A percentile compares a stretch with the other conserved stretches of the same genome.
phyloP scores from a whole-genome alignment of 2,329 filamentous ascomycete species.

The Aspergillus sp. region DNA sequence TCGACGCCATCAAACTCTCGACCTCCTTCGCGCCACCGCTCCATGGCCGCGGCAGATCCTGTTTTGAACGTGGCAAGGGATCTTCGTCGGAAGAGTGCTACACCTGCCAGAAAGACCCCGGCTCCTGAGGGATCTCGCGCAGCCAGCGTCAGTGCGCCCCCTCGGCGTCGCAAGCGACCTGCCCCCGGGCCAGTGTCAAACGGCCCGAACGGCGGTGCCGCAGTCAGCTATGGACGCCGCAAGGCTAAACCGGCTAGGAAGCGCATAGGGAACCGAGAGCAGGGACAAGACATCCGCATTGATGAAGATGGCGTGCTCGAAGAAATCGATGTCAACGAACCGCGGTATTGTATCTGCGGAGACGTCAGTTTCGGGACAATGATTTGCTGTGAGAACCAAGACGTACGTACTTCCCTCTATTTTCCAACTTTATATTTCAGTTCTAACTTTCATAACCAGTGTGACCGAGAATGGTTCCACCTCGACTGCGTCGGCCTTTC shows the following conservation, averaged over 20 bases:
- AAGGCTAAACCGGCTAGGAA: slow-evolving; percentile 54
- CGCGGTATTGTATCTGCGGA: slow-evolving; percentile 63
- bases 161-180: slow-evolving; percentile 57
- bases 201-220: slow-evolving; percentile 59
- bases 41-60: slow-evolving; percentile 28
- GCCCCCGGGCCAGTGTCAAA: slow-evolving; percentile 60
- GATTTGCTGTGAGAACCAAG: slow-evolving; percentile 65
- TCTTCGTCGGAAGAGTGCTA: slow-evolving; percentile 43
- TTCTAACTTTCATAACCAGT: slow-evolving; percentile 42
- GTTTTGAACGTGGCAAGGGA: slow-evolving; percentile 27
- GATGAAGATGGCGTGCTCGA: slow-evolving; percentile 51
- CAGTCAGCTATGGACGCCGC: slow-evolving; percentile 61
- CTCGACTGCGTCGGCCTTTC: slow-evolving; percentile 60
- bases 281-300: slow-evolving; percentile 41
- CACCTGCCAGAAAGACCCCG: slow-evolving; percentile 40
- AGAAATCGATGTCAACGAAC: slow-evolving; percentile 61
- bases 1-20: slow-evolving; percentile 33
- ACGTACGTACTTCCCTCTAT: slow-evolving; percentile 40
- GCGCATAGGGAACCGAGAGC: slow-evolving; percentile 41
- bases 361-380: slow-evolving; percentile 66
- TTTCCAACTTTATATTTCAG: not conserved
- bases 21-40: slow-evolving; percentile 35
- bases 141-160: slow-evolving; percentile 30
- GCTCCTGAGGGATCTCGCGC: slow-evolving; percentile 44
- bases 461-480: slow-evolving; percentile 68